Percentiles rank a stretch among this genome's conserved stretches.
These are phyloP conservation scores for Fusarium siculi DNA, from an alignment of 2,329 filamentous ascomycete genomes.

Conservation along the genomic window DNA sequence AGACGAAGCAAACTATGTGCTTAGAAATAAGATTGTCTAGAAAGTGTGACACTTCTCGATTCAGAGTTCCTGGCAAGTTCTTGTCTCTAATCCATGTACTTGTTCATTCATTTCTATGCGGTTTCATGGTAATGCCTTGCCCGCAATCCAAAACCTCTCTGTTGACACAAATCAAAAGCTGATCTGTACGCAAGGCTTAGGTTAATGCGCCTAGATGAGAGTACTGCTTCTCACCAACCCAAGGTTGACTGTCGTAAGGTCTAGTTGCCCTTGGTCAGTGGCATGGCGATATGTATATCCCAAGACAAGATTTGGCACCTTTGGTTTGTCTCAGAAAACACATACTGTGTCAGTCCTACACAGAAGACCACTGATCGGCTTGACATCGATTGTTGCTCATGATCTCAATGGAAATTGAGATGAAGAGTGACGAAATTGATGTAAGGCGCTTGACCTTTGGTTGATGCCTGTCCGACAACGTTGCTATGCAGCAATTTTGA, in stretches of 20 bases:
- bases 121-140: background rate
- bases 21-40: background rate
- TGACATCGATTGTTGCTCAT: background rate
- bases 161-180: background rate
- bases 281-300: background rate
- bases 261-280: background rate
- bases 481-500: conserved; percentile 16
- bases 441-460: background rate
- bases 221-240: background rate
- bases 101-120: background rate
- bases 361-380: background rate
- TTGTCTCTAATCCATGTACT: background rate
- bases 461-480: conserved; percentile 13
- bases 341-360: background rate
- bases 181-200: background rate
- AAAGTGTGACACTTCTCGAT: background rate
- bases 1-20: background rate
- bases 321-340: background rate
- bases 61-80: background rate
- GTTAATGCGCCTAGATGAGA: background rate
- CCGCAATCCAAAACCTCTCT: background rate
- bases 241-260: background rate
- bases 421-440: background rate
- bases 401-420: conserved; percentile 2
- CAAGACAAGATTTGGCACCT: background rate